Conservation (phyloP, 495 filamentous ascomycete species). For the Tuber umbilicatum region DNA sequence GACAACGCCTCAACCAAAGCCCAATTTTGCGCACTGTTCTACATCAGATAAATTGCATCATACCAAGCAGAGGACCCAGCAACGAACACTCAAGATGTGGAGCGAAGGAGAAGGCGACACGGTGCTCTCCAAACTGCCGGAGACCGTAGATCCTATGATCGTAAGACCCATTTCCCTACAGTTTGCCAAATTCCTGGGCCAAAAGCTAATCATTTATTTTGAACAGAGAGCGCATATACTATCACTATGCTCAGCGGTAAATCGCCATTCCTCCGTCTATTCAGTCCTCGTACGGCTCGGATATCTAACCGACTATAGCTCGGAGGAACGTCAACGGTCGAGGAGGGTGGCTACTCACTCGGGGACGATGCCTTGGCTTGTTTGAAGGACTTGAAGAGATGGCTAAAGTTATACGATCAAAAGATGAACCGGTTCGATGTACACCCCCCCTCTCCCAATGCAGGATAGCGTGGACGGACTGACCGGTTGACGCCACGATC, state of each 20-base stretch:
- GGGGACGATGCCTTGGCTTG: conserved; percentile 91
- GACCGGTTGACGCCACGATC: neutral
- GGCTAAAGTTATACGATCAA: conserved; percentile 91
- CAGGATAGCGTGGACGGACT: neutral
- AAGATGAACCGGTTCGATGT: conserved; percentile 93
- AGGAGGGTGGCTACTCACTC: conserved; percentile 75
- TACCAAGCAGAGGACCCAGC: neutral
- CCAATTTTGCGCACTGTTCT: neutral
- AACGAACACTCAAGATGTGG: neutral
- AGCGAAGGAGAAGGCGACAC: neutral
- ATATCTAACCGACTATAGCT: conserved; percentile 47
- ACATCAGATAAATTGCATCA: neutral
- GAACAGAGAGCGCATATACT: conserved; percentile 29
- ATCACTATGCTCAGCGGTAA: conserved; percentile 32
- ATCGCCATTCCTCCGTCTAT: neutral
- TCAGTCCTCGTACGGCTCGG: neutral
- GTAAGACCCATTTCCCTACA: conserved; percentile 7
- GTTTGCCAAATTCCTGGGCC: neutral
- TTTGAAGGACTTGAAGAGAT: conserved; percentile 84
- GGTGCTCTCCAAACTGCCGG: conserved; percentile 5
- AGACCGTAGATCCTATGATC: conserved; percentile 31
- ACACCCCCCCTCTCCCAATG: neutral
- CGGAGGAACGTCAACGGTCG: conserved; percentile 74
- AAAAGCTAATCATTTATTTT: conserved; percentile 10
- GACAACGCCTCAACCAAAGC: neutral